Evolutionary conservation across 768 basidiomycete species (phyloP).

Genomic region (Leccinum incarnatum): DNA sequence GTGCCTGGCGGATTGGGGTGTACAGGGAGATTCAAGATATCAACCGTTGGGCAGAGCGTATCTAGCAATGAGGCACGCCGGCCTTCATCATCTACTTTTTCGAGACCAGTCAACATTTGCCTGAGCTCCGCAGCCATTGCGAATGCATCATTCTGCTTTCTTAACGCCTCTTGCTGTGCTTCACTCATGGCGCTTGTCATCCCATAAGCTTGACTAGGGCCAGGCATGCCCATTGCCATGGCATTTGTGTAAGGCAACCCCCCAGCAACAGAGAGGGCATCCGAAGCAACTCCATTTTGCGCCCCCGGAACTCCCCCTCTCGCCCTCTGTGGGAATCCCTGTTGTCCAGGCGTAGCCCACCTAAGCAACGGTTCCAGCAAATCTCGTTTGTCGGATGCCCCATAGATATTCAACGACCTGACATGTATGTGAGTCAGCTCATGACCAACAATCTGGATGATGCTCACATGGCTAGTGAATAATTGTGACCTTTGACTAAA

Average conservation of each 20-base stretch:
- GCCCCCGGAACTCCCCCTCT: conserved; percentile 12
- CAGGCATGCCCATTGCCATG: conserved; percentile 21
- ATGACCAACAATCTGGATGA: background rate
- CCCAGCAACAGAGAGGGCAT: conserved; percentile 14
- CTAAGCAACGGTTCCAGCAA: conserved; percentile 62
- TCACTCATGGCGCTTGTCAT: conserved; percentile 22
- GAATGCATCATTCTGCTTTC: conserved; percentile 41
- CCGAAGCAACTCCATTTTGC: conserved; percentile 17
- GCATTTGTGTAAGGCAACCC: conserved; percentile 13
- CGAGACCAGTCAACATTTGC: conserved; percentile 61
- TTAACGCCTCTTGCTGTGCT: conserved; percentile 35
- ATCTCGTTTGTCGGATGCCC: conserved; percentile 54
- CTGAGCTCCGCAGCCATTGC: conserved; percentile 65
- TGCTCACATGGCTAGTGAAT: conserved; percentile 61
- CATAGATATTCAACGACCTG: conserved; percentile 74
- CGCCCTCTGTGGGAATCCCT: conserved; percentile 44
- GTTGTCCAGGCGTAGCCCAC: conserved; percentile 73
- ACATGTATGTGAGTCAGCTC: background rate
- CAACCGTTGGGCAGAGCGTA: conserved; percentile 61
- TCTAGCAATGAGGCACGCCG: conserved; percentile 71
- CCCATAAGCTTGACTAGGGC: conserved; percentile 18
- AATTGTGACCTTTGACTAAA: conserved; percentile 45
- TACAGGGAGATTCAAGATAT: conserved; percentile 67
- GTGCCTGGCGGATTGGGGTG: conserved; percentile 73
- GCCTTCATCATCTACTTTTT: conserved; percentile 76